Conservation (phyloP, 345 rosid species). For the Noccaea bulbosa region DNA sequence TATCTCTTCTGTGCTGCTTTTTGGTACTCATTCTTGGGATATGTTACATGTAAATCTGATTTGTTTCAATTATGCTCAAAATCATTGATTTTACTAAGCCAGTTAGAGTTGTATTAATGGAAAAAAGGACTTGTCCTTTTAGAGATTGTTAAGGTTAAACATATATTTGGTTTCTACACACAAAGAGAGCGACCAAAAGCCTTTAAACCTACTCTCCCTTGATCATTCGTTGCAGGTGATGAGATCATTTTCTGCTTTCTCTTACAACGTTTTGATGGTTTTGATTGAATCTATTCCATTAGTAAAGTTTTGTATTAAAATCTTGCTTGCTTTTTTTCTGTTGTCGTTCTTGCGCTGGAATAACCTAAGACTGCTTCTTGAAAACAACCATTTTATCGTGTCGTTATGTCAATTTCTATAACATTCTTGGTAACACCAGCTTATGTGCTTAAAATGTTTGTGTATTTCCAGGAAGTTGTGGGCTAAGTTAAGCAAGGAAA, state of each 20-base stretch:
- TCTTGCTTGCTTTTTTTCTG: background rate
- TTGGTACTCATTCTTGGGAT: background rate
- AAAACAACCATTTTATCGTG: slow-evolving; percentile 30
- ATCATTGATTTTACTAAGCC: background rate
- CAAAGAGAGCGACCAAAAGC: slow-evolving; percentile 86
- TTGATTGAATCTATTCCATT: background rate
- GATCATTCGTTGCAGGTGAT: slow-evolving; percentile 79
- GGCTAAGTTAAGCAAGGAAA: slow-evolving; percentile 15
- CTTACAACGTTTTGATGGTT: background rate
- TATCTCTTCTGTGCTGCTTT: background rate
- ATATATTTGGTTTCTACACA: slow-evolving; percentile 53
- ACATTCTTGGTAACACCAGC: background rate
- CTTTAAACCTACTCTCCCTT: slow-evolving; percentile 71
- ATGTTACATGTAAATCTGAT: slow-evolving; percentile 2
- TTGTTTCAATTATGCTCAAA: background rate
- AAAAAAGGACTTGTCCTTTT: background rate
- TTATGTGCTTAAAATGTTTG: background rate
- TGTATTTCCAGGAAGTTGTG: slow-evolving; percentile 25
- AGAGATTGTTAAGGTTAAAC: background rate
- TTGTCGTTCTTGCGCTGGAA: slow-evolving; percentile 17
- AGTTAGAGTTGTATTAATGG: background rate
- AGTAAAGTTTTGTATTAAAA: background rate
- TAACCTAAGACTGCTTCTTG: background rate
- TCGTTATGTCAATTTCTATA: background rate
- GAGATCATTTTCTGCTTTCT: slow-evolving; percentile 21